Evolutionary conservation across 2,329 filamentous ascomycete genomes (phyloP).

Genomic region (Chlorencoelia australis): DNA sequence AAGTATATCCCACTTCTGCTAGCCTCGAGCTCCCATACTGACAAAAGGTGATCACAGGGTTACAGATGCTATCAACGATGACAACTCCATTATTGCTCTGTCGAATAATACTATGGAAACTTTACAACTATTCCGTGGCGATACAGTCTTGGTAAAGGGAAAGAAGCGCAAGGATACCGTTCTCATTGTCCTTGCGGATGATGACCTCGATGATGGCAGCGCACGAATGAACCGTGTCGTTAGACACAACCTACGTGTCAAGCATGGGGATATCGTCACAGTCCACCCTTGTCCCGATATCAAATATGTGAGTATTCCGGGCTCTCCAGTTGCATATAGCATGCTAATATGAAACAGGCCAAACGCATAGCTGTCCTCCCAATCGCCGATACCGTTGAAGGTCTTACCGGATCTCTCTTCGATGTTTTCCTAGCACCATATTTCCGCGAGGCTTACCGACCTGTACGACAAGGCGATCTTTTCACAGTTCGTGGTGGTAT

Average conservation of each 20-base stretch:
- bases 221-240: slow-evolving; percentile 98
- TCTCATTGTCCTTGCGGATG: slow-evolving; percentile 91
- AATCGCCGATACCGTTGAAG: slow-evolving; percentile 96
- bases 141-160: slow-evolving; percentile 95
- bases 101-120: slow-evolving; percentile 99
- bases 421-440: slow-evolving; percentile 99
- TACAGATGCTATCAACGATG: slow-evolving; percentile 96
- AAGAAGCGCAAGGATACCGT: slow-evolving; percentile 99
- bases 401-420: slow-evolving; percentile 93
- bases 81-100: slow-evolving; percentile 97
- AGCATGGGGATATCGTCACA: slow-evolving; percentile 96
- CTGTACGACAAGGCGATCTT: slow-evolving; percentile 91
- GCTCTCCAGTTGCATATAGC: neutral
- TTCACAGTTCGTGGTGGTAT: slow-evolving; percentile 97
- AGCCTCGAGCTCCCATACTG: slow-evolving; percentile 21
- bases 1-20: slow-evolving; percentile 31
- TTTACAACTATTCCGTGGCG: slow-evolving; percentile 95
- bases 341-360: slow-evolving; percentile 48
- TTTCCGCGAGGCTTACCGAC: slow-evolving; percentile 98
- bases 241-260: slow-evolving; percentile 94
- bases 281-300: slow-evolving; percentile 98
- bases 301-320: slow-evolving; percentile 78
- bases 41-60: slow-evolving; percentile 51
- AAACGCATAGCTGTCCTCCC: slow-evolving; percentile 98
- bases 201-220: slow-evolving; percentile 94